Evolutionary conservation across 345 rosid species (phyloP).

Genomic region (Noccaea bulbosa): DNA sequence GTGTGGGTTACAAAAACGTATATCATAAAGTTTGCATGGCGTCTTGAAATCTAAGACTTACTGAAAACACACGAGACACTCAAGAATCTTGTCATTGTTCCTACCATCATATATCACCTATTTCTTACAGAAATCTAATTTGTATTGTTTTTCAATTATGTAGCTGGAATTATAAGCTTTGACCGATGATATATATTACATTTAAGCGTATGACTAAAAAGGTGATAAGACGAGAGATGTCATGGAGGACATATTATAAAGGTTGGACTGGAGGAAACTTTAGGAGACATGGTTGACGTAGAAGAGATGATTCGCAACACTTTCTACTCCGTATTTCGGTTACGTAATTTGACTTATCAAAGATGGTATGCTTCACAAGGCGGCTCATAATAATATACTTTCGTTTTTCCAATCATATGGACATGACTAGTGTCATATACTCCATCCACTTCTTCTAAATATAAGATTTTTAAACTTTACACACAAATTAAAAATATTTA

Average conservation of each 20-base stretch:
- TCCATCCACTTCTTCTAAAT: too few relatives aligned
- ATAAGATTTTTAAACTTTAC: too few relatives aligned
- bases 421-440: constrained; percentile 13
- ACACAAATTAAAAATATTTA: too few relatives aligned
- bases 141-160: neutral
- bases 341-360: constrained; percentile 16
- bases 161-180: neutral
- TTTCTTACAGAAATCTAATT: neutral
- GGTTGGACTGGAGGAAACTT: constrained; percentile 12
- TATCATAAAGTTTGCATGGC: constrained; percentile 29
- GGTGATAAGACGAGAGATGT: neutral
- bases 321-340: neutral
- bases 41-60: constrained; percentile 17
- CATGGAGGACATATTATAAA: neutral
- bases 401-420: neutral
- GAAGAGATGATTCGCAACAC: constrained; percentile 35
- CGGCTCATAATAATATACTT: constrained; percentile 26
- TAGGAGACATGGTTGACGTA: constrained; percentile 39
- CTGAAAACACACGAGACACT: constrained; percentile 9
- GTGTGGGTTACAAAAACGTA: constrained; percentile 20
- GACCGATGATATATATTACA: neutral
- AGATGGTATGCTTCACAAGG: constrained; percentile 37
- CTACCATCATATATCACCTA: neutral
- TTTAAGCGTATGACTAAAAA: constrained; percentile 7
- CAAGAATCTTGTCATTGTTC: constrained; percentile 14